phyloP scores from a whole-genome alignment of 805 yeast genomes.

The Hanseniaspora lachancei region DNA sequence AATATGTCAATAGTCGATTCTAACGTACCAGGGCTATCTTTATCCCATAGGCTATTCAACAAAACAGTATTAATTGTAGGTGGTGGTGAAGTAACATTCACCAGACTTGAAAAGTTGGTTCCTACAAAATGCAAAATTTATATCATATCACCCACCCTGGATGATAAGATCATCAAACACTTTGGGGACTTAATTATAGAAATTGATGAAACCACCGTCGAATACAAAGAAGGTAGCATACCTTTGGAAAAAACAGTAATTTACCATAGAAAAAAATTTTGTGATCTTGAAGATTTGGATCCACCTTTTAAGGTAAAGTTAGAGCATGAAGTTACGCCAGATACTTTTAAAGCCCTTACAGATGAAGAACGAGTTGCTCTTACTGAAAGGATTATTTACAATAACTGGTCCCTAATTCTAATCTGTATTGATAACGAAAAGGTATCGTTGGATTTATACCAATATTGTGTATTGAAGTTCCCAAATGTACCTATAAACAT shows the following conservation, averaged over 20 bases:
- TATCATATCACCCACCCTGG: conserved; percentile 17
- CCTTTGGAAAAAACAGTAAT: background rate
- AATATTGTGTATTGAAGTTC: conserved; percentile 17
- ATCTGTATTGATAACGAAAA: conserved; percentile 23
- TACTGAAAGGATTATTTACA: conserved; percentile 3
- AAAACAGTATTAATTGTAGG: conserved; percentile 24
- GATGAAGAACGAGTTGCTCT: background rate
- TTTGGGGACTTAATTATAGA: background rate
- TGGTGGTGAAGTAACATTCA: conserved; percentile 26
- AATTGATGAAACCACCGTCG: background rate
- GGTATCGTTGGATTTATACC: conserved; percentile 20
- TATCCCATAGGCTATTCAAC: conserved; percentile 23
- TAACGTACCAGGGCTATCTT: conserved; percentile 18
- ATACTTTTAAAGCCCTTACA: background rate
- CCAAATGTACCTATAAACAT: conserved; percentile 25
- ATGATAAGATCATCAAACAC: background rate
- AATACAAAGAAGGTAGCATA: background rate
- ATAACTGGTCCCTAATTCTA: conserved; percentile 22
- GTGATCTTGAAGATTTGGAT: conserved; percentile 2
- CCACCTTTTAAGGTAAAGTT: background rate
- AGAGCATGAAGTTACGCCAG: background rate
- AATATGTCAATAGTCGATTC: conserved; percentile 8
- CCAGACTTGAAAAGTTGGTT: conserved; percentile 24
- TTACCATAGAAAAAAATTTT: background rate
- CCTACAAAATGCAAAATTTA: conserved; percentile 26